Evolutionary conservation across 805 yeast genomes (phyloP).

Genomic region (Saturnispora galanensis): DNA sequence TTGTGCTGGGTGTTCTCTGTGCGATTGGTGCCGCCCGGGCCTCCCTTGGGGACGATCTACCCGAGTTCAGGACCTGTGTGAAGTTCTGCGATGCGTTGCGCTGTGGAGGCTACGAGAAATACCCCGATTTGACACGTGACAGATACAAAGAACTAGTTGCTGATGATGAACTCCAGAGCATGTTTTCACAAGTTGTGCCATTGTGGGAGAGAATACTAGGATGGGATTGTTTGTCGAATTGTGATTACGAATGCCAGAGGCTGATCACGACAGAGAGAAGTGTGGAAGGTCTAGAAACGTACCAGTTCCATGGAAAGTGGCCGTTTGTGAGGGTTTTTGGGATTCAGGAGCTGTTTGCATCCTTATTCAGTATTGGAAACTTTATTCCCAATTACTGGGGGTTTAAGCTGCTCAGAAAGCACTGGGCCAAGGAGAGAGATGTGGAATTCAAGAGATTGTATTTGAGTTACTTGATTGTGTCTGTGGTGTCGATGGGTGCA

Average conservation of each 20-base stretch:
- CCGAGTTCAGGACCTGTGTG: conserved; percentile 46
- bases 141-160: conserved; percentile 20
- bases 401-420: conserved; percentile 25
- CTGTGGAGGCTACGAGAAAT: conserved; percentile 19
- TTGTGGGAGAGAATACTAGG: conserved; percentile 35
- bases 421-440: conserved; percentile 15
- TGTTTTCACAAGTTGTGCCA: conserved; percentile 35
- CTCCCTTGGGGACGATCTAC: conserved; percentile 55
- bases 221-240: conserved; percentile 73
- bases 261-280: conserved; percentile 50
- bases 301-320: conserved; percentile 97
- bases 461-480: conserved; percentile 36
- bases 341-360: conserved; percentile 75
- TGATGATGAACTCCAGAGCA: conserved; percentile 28
- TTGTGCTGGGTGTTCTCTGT: neutral
- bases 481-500: conserved; percentile 66
- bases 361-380: conserved; percentile 66
- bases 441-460: conserved; percentile 22
- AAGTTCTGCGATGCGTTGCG: conserved; percentile 37
- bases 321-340: conserved; percentile 76
- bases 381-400: conserved; percentile 55
- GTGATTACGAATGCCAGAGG: conserved; percentile 92
- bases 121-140: conserved; percentile 17
- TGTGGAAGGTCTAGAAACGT: conserved; percentile 38
- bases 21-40: conserved; percentile 17